phyloP scores from a whole-genome alignment of 495 filamentous ascomycete genomes.

The Neurospora sublineolata region DNA sequence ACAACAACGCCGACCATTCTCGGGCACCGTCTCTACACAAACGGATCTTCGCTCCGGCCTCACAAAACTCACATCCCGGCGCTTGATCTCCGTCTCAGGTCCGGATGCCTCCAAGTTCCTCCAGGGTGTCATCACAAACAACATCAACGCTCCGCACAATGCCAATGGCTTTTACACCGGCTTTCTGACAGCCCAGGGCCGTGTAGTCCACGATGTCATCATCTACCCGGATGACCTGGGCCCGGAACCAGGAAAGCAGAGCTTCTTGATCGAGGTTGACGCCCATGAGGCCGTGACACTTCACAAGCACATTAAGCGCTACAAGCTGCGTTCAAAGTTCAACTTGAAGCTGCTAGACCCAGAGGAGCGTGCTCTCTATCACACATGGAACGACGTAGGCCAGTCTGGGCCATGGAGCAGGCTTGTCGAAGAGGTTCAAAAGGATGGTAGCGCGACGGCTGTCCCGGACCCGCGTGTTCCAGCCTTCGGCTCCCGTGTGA shows the following conservation, averaged over 20 bases:
- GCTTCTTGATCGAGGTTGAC: conserved; percentile 76
- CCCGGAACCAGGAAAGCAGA: conserved; percentile 31
- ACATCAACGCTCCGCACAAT: conserved; percentile 35
- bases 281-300: conserved; percentile 48
- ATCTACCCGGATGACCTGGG: conserved; percentile 53
- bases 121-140: conserved; percentile 74
- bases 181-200: conserved; percentile 77
- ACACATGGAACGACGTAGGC: conserved; percentile 40
- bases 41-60: conserved; percentile 33
- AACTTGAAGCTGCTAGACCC: conserved; percentile 49
- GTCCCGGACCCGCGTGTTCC: conserved; percentile 55
- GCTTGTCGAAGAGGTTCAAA: not conserved
- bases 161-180: conserved; percentile 55
- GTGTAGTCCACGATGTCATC: conserved; percentile 80
- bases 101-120: conserved; percentile 71
- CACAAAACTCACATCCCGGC: conserved; percentile 52
- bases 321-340: conserved; percentile 74
- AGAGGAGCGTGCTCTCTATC: conserved; percentile 54
- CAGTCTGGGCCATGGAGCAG: not conserved
- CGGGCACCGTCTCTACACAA: conserved; percentile 8
- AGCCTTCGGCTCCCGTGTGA: conserved; percentile 47
- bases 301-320: conserved; percentile 60
- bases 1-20: conserved; percentile 7
- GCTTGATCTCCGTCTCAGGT: conserved; percentile 67
- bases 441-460: conserved; percentile 1